Conservation (phyloP, 768 basidiomycete species). For the Hebeloma cylindrosporum region DNA sequence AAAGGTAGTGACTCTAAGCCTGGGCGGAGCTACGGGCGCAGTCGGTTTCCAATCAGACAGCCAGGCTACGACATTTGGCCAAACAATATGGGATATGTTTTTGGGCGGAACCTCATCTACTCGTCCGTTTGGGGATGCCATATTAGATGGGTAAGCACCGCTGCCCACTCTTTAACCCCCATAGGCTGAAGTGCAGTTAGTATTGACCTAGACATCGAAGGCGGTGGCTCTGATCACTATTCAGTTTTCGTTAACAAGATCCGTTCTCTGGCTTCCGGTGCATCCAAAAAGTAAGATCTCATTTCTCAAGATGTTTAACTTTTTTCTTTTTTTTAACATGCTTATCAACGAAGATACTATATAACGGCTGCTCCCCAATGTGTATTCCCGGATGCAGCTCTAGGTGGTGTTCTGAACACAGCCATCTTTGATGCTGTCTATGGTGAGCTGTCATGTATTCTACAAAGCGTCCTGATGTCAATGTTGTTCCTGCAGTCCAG, state of each 20-base stretch:
- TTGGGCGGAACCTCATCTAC: constrained; percentile 56
- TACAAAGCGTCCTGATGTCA: neutral
- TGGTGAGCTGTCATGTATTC: constrained; percentile 30
- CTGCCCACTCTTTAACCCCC: neutral
- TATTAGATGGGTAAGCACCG: constrained; percentile 63
- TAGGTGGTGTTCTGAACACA: constrained; percentile 58
- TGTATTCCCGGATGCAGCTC: constrained; percentile 64
- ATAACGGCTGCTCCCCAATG: constrained; percentile 67
- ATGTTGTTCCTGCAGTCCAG: constrained; percentile 31
- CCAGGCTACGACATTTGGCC: constrained; percentile 58
- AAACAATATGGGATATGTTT: constrained; percentile 73
- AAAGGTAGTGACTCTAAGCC: constrained; percentile 57
- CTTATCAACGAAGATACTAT: constrained; percentile 51
- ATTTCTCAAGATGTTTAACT: neutral
- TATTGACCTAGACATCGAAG: constrained; percentile 75
- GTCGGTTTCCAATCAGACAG: constrained; percentile 59
- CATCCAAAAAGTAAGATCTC: constrained; percentile 51
- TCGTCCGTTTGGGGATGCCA: constrained; percentile 69
- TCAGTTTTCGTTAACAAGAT: constrained; percentile 56
- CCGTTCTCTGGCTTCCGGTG: constrained; percentile 47
- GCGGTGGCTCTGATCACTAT: constrained; percentile 53
- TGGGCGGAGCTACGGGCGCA: constrained; percentile 63
- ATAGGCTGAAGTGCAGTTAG: constrained; percentile 26
- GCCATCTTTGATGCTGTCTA: constrained; percentile 73
- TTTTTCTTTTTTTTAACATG: neutral